Percentiles rank a stretch among this genome's conserved stretches.
Evolutionary conservation across 2,329 filamentous ascomycete genomes (phyloP).

Genomic region (Colletotrichum truncatum): DNA sequence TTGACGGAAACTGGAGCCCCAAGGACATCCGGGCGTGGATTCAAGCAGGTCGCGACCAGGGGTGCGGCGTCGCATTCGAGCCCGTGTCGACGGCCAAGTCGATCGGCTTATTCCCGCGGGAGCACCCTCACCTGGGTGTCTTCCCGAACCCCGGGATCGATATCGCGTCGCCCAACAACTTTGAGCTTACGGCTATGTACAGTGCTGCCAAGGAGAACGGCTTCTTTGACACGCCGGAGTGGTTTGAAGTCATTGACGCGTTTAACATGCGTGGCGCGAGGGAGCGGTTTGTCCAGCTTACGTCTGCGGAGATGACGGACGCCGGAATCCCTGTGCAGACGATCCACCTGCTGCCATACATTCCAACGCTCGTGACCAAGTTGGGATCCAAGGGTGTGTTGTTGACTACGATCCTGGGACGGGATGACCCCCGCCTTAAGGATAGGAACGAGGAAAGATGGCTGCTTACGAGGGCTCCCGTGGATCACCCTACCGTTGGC

Average conservation of each 20-base stretch:
- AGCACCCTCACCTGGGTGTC: conserved; percentile 51
- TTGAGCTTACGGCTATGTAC: conserved; percentile 86
- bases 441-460: conserved; percentile 72
- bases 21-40: conserved; percentile 75
- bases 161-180: conserved; percentile 82
- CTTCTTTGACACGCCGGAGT: conserved; percentile 74
- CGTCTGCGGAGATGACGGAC: conserved; percentile 74
- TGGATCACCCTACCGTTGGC: conserved; percentile 64
- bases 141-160: conserved; percentile 74
- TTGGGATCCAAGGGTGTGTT: conserved; percentile 81
- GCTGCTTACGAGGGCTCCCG: conserved; percentile 72
- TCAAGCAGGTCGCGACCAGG: conserved; percentile 62
- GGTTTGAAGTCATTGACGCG: conserved; percentile 84
- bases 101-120: conserved; percentile 68
- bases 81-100: conserved; percentile 89
- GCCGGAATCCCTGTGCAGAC: conserved; percentile 84
- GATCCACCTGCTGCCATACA: conserved; percentile 86
- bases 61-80: conserved; percentile 79
- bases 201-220: conserved; percentile 70
- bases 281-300: conserved; percentile 76
- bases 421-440: conserved; percentile 73
- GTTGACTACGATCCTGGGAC: conserved; percentile 74
- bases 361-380: conserved; percentile 87
- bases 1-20: conserved; percentile 88
- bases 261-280: conserved; percentile 77